Percentiles rank a stretch among this genome's conserved stretches.
phyloP scores from a whole-genome alignment of 148 eudicot species.

The Vaccinium darrowii region DNA sequence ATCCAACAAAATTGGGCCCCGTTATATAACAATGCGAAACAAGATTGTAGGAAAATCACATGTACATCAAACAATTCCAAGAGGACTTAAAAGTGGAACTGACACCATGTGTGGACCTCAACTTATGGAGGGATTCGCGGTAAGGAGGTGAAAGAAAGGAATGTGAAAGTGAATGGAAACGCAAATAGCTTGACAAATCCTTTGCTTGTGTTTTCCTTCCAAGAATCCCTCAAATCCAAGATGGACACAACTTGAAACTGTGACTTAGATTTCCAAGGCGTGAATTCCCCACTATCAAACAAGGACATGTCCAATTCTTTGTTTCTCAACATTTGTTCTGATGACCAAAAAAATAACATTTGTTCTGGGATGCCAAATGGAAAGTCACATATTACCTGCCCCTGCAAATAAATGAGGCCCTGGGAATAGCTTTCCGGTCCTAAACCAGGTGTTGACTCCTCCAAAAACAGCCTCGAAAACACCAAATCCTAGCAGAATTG shows the following conservation, averaged over 20 bases:
- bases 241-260: background rate
- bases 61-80: background rate
- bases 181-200: background rate
- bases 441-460: slow-evolving; percentile 80
- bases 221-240: background rate
- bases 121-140: background rate
- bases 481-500: slow-evolving; percentile 82
- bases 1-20: background rate
- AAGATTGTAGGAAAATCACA: background rate
- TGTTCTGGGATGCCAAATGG: background rate
- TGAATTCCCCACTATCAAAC: background rate
- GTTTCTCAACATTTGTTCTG: background rate
- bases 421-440: slow-evolving; percentile 95
- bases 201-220: background rate
- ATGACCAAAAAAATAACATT: background rate
- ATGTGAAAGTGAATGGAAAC: background rate
- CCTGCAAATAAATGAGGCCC: slow-evolving; percentile 97
- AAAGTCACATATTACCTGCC: slow-evolving; percentile 54
- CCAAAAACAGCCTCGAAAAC: slow-evolving; percentile 77
- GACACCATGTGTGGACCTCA: background rate
- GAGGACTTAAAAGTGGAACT: background rate
- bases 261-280: background rate
- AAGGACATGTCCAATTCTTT: background rate
- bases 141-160: background rate
- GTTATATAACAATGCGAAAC: background rate